Percentiles rank a stretch among this genome's conserved stretches.
Conservation (phyloP, 257 asterid genomes). For the Scutellaria minor region DNA sequence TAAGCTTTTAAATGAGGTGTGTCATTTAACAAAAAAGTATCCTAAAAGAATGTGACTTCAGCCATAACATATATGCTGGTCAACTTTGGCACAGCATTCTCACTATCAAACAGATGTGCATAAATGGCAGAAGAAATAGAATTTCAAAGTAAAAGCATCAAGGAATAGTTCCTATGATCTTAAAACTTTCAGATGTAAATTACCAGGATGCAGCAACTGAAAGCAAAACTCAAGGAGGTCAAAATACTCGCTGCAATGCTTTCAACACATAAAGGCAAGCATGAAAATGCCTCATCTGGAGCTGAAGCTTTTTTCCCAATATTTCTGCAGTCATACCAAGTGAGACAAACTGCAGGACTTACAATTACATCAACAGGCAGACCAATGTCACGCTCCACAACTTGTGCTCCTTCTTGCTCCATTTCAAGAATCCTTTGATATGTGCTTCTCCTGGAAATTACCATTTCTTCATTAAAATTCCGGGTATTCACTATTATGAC, state of each 20-base stretch:
- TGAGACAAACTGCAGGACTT: slow-evolving; percentile 75
- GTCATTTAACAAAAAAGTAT: neutral
- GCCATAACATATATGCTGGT: slow-evolving; percentile 8
- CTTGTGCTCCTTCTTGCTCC: slow-evolving; percentile 86
- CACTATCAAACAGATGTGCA: slow-evolving; percentile 27
- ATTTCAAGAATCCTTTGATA: slow-evolving; percentile 86
- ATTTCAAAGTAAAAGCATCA: slow-evolving; percentile 28
- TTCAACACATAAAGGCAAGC: slow-evolving; percentile 86
- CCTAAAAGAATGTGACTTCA: slow-evolving; percentile 14
- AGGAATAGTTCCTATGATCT: slow-evolving; percentile 24
- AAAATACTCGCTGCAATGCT: slow-evolving; percentile 81
- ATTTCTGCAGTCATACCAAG: slow-evolving; percentile 89
- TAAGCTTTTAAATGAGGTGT: neutral
- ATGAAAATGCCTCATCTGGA: slow-evolving; percentile 73
- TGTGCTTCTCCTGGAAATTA: slow-evolving; percentile 90
- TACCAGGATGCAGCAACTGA: slow-evolving; percentile 96
- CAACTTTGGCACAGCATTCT: slow-evolving; percentile 14
- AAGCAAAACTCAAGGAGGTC: slow-evolving; percentile 91
- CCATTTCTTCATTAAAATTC: slow-evolving; percentile 80
- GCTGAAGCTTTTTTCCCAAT: slow-evolving; percentile 85
- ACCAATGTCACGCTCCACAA: slow-evolving; percentile 83
- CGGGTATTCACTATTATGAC: slow-evolving; percentile 82
- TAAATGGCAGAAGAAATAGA: slow-evolving; percentile 30
- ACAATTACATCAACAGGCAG: slow-evolving; percentile 79
- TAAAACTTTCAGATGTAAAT: slow-evolving; percentile 40